Evolutionary conservation across 768 basidiomycete species (phyloP).

Genomic region (Favolaschia claudopus): DNA sequence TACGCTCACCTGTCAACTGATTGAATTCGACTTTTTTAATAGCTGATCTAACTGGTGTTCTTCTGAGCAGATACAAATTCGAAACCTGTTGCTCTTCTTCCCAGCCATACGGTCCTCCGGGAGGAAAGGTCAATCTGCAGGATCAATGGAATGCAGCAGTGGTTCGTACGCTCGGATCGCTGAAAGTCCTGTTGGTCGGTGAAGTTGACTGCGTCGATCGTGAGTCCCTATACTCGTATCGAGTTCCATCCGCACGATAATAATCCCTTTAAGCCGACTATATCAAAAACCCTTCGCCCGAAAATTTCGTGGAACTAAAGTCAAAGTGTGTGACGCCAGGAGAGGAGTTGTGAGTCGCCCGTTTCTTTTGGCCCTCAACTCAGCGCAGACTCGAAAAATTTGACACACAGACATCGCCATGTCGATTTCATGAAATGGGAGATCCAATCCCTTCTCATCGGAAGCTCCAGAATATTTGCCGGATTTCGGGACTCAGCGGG

Average conservation of each 20-base stretch:
- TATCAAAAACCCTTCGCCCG: background rate
- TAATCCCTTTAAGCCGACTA: constrained; percentile 5
- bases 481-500: background rate
- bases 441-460: constrained; percentile 17
- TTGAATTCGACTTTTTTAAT: background rate
- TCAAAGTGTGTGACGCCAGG: background rate
- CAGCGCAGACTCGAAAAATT: background rate
- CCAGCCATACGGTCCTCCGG: background rate
- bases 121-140: background rate
- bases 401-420: background rate
- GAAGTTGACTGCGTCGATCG: constrained; percentile 22
- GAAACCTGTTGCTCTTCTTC: constrained; percentile 1
- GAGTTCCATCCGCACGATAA: background rate
- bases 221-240: background rate
- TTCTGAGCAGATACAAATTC: constrained; percentile 23
- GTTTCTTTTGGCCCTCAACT: background rate
- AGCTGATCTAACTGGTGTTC: too few species aligned
- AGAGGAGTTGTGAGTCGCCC: background rate
- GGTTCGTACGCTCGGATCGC: constrained; percentile 1
- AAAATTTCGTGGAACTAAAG: constrained; percentile 19
- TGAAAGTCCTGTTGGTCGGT: constrained; percentile 13
- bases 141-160: constrained; percentile 7
- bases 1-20: background rate
- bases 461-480: constrained; percentile 3
- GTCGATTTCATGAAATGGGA: too few species aligned